Base-by-base conservation (phyloP, 257 asterid species). In the Lithospermum erythrorhizon region DNA sequence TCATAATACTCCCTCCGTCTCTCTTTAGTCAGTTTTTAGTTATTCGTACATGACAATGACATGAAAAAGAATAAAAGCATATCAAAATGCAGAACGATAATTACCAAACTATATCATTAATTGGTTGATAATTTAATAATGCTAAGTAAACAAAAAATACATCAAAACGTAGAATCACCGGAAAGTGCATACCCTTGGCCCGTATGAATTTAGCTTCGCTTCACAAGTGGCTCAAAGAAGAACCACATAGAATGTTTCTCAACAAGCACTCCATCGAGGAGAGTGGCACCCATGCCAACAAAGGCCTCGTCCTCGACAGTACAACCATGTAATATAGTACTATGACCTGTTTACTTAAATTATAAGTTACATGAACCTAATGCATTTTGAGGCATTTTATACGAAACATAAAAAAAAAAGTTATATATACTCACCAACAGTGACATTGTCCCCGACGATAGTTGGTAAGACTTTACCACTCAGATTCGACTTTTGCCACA, bases 221-320 rank as follows among this genome's bases (percentile, higher is more conserved):
- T 82, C 65, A 89, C 94, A 64, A 89, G 95, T n/a, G 24, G 97
- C 67, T 51, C 95, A 95, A 0, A 95, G 94, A 72, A 89, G 91
- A 72, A 89, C 95, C n/a, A n/a, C 94, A 89, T 89, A 70, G 91
- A 82, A 70, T 84, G 87, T 65, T 82, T 89, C 67, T 84, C 97
- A 19, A 86, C 86, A 67, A 81, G 88, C 25, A 81, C 97, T 19
- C 97, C 97, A 65, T 89, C 97, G 58, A 89, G 95, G 69, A 86
- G 82, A 30, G 76, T 84, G 22, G 94, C 97, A 68, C 91, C 89
- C 95, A 89, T 86, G 35, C 97, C 97, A 68, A 89, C 83, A 72
- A 89, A 86, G 27, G 97, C 86, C 68, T 86, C 94, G 29, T 89
- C 97, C 72, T 89, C 95, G 35, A 89, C 64, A 47, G 81, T 76